A percentile compares a stretch with the other conserved stretches of the same genome.
These are phyloP conservation scores for Cladosporium sp. DNA, from an alignment of 2,329 filamentous ascomycete species.

Conservation along the genomic window DNA sequence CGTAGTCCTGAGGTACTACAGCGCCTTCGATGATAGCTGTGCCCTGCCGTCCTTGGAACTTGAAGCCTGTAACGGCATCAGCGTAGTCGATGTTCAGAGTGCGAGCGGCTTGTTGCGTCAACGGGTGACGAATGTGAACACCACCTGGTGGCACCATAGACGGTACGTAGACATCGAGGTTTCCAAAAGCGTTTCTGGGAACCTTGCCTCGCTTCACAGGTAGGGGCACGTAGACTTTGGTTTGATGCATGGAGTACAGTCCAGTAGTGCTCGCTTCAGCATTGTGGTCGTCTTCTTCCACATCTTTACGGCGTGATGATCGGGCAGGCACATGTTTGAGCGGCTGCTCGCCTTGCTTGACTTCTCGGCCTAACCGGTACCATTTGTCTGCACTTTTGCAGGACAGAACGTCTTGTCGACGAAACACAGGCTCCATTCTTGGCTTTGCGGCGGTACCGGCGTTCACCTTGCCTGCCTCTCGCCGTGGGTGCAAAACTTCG, in stretches of 20 bases:
- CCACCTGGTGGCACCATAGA: constrained; percentile 60
- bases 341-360: constrained; percentile 74
- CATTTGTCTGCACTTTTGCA: constrained; percentile 80
- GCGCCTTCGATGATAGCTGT: constrained; percentile 77
- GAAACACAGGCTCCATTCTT: constrained; percentile 72
- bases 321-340: constrained; percentile 58
- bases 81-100: constrained; percentile 78
- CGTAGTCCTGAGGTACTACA: constrained; percentile 67
- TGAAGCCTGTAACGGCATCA: constrained; percentile 84
- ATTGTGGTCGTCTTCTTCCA: constrained; percentile 33
- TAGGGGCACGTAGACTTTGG: constrained; percentile 68
- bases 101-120: constrained; percentile 66
- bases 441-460: constrained; percentile 54
- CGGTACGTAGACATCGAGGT: constrained; percentile 59
- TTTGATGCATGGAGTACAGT: constrained; percentile 57
- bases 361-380: constrained; percentile 80
- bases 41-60: constrained; percentile 78
- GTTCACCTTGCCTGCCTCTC: constrained; percentile 71
- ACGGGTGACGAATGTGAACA: constrained; percentile 51
- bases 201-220: constrained; percentile 70
- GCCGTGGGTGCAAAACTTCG: constrained; percentile 71
- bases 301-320: constrained; percentile 17
- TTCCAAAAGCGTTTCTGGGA: constrained; percentile 57
- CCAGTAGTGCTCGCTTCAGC: constrained; percentile 49
- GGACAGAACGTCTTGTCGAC: constrained; percentile 71